phyloP scores from a whole-genome alignment of 2,329 filamentous ascomycete species.

The Penicillium italicum region DNA sequence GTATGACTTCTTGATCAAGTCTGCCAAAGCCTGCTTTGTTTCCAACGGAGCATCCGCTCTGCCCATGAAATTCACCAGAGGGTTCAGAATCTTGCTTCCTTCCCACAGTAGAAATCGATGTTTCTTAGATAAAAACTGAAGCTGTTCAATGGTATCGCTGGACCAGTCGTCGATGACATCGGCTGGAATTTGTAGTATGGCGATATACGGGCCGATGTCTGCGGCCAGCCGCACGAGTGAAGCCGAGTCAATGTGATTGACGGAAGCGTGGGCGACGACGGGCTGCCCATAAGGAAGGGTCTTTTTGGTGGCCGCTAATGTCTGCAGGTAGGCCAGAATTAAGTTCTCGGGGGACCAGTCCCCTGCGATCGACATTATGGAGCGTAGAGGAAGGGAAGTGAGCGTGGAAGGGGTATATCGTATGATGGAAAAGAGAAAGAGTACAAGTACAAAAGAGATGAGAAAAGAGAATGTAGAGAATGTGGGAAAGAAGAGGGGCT shows the following conservation, averaged over 20 bases:
- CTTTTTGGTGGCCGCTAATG: conserved; percentile 33
- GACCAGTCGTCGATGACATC: conserved; percentile 61
- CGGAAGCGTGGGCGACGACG: conserved; percentile 50
- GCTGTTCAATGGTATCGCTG: conserved; percentile 49
- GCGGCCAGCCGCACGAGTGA: conserved; percentile 55
- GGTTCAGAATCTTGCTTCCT: conserved; percentile 39
- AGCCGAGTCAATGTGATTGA: conserved; percentile 55
- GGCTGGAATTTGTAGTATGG: conserved; percentile 59
- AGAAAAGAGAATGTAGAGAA: conserved; percentile 1
- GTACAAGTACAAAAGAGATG: conserved; percentile 1
- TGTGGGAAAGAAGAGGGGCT: conserved; percentile 17
- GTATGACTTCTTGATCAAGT: conserved; percentile 39
- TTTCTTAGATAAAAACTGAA: conserved; percentile 35
- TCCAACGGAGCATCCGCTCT: conserved; percentile 26
- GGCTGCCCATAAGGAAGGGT: conserved; percentile 39
- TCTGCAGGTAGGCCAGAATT: conserved; percentile 38
- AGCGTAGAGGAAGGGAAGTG: background rate
- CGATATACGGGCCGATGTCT: conserved; percentile 59
- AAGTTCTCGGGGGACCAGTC: conserved; percentile 29
- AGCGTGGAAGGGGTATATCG: background rate
- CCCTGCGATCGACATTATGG: conserved; percentile 19
- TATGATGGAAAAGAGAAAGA: background rate
- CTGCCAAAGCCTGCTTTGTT: conserved; percentile 31
- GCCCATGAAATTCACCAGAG: conserved; percentile 32
- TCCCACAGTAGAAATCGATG: conserved; percentile 43